These are phyloP conservation scores for Rhododendron griersonianum DNA, from an alignment of 148 eudicot species.

Conservation along the genomic window DNA sequence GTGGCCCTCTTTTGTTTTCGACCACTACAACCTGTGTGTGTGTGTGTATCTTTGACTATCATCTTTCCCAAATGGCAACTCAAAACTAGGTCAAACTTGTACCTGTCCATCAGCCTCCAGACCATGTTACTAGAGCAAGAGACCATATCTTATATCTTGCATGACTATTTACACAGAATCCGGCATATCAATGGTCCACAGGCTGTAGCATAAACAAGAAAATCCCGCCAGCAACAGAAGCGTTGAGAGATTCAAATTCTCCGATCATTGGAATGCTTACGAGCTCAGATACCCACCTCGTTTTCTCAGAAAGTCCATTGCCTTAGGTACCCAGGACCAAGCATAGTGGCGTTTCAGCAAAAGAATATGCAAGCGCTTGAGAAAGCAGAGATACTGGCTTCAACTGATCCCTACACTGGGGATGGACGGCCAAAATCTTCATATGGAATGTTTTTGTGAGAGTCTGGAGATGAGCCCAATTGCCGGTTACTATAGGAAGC, in stretches of 20 bases:
- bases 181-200: neutral
- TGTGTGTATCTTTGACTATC: no score
- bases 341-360: constrained; percentile 57
- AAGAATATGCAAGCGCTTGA: constrained; percentile 45
- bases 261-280: constrained; percentile 78
- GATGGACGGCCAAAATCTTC: constrained; percentile 84
- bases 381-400: constrained; percentile 44
- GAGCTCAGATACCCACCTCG: constrained; percentile 52
- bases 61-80: neutral
- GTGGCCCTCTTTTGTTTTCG: no score
- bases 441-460: constrained; percentile 35
- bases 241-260: constrained; percentile 82
- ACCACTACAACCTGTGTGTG: no score
- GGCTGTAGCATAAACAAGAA: constrained; percentile 73
- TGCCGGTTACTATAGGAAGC: constrained; percentile 71
- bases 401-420: constrained; percentile 20
- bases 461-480: constrained; percentile 56
- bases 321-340: constrained; percentile 86
- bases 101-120: neutral
- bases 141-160: neutral
- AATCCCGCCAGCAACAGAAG: constrained; percentile 91
- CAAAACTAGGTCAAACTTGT: neutral
- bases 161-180: neutral
- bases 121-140: neutral
- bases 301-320: constrained; percentile 56